phyloP scores from a whole-genome alignment of 2,329 filamentous ascomycete genomes.

The Plenodomus lindquistii region DNA sequence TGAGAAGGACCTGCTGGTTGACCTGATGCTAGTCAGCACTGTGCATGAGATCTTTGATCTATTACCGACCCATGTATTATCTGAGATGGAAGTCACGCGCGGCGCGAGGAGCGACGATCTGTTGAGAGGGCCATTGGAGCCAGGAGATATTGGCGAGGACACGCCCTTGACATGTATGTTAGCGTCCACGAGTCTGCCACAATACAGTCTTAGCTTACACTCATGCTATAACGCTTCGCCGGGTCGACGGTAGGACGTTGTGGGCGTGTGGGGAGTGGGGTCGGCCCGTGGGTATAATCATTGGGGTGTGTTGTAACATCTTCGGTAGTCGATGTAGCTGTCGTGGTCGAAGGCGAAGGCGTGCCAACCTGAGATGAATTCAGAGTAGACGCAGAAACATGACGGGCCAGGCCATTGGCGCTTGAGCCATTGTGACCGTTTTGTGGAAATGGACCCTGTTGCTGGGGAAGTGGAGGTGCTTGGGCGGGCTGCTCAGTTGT shows the following conservation, averaged over 20 bases:
- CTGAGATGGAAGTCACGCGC: conserved; percentile 74
- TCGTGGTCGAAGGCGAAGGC: conserved; percentile 67
- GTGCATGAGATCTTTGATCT: conserved; percentile 1
- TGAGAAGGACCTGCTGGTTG: conserved; percentile 84
- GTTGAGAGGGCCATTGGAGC: conserved; percentile 54
- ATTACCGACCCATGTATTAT: conserved; percentile 78
- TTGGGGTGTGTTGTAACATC: conserved; percentile 65
- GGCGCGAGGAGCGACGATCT: conserved; percentile 79
- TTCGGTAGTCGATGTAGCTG: conserved; percentile 72
- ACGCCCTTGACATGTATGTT: conserved; percentile 49
- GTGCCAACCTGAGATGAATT: conserved; percentile 64
- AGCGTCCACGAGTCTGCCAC: neutral
- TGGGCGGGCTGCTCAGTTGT: conserved; percentile 12
- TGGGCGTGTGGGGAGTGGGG: conserved; percentile 51
- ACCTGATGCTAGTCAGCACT: conserved; percentile 60
- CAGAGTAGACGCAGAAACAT: conserved; percentile 64
- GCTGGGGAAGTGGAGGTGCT: conserved; percentile 1
- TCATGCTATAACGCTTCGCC: conserved; percentile 61
- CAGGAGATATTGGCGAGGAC: conserved; percentile 56
- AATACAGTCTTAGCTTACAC: conserved; percentile 25
- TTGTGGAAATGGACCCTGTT: neutral
- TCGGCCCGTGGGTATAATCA: conserved; percentile 52
- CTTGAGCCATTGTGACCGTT: conserved; percentile 12
- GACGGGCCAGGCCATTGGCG: conserved; percentile 50
- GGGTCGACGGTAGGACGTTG: conserved; percentile 43